Percentiles rank a stretch among this genome's conserved stretches.
Evolutionary conservation across 1,284 basidiomycete genomes (phyloP).

Genomic region (Heimioporus retisporus): DNA sequence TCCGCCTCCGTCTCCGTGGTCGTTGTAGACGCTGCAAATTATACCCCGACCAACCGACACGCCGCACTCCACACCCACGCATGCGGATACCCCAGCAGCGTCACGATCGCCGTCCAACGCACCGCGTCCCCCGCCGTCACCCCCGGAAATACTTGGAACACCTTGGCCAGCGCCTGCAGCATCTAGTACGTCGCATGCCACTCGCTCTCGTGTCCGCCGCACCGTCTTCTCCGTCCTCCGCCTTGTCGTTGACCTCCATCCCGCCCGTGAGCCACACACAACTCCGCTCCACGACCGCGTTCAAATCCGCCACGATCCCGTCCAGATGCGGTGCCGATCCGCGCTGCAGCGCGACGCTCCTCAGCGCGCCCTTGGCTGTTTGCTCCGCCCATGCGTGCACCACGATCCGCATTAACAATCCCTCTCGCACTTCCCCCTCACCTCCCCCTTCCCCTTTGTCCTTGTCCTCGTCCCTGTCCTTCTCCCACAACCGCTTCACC

Average conservation of each 20-base stretch:
- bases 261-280: constrained; percentile 53
- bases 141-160: constrained; percentile 69
- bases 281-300: constrained; percentile 60
- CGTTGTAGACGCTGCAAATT: constrained; percentile 64
- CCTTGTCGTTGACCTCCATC: constrained; percentile 56
- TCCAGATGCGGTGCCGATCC: constrained; percentile 61
- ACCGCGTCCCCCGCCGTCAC: constrained; percentile 50
- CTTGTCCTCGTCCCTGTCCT: too few species aligned
- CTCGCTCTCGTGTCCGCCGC: constrained; percentile 55
- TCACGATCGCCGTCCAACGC: constrained; percentile 72
- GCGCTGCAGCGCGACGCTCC: constrained; percentile 69
- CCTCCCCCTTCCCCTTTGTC: too few species aligned
- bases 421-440: too few species aligned
- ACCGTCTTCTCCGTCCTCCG: background rate
- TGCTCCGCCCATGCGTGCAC: constrained; percentile 86
- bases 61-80: constrained; percentile 93
- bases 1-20: background rate
- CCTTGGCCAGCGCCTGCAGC: constrained; percentile 74
- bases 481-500: constrained; percentile 62
- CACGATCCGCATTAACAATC: constrained; percentile 43
- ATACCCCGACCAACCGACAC: constrained; percentile 79
- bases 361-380: constrained; percentile 67
- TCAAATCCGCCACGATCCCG: constrained; percentile 70
- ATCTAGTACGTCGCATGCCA: constrained; percentile 93
- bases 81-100: constrained; percentile 91